Evolutionary conservation across 2,329 filamentous ascomycete species (phyloP), one percentile per base, ranked within the genome.

Genomic region (Cadophora malorum): DNA sequence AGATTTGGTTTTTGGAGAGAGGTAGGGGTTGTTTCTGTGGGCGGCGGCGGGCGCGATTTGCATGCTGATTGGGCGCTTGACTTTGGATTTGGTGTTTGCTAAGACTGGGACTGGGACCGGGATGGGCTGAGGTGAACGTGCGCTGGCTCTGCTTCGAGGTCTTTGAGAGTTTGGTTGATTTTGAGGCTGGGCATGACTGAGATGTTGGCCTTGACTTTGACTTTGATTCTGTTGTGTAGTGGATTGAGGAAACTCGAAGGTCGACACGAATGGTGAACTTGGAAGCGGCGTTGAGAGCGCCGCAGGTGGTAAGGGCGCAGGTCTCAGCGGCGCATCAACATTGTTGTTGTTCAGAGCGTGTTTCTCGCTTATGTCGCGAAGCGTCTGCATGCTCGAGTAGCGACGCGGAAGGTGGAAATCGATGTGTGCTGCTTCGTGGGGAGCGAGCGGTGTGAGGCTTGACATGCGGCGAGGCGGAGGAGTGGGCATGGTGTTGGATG

Each of bases 1-100:
- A 83, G 73, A 70, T n/a, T 38, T 83, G 70, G 81, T 56, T 38
- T 45, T 14, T 63, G 41, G 25, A 35, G 52, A 31, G 9, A 61
- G 45, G 45, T 31, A 68, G 50, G 5, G 65, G 33, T 50, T 55
- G 23, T 52, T 52, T 16, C 47, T 10, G 25, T 52, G 41, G 4
- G 41, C n/a, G 21, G 47, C 45, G 6, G 41, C 59, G 25, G 63
- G n/a, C 7, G 53, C 64, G 33, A 68, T 63, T 69, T 74, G 70
- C 68, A 74, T 71, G 65, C 73, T 74, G 41, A 64, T 67, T 23
- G 72, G 72, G 16, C 72, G 69, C 12, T 63, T 69, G 1, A 73
- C 65, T 62, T 70, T 71, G 25, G 52, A 65, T 50, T 70, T 69
- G 14, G 70, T 68, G 64, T 73, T 73, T 41, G 69, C 65, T 6